Base-by-base conservation (phyloP, 768 basidiomycete genomes). In the Leccinum pellstonianum region DNA sequence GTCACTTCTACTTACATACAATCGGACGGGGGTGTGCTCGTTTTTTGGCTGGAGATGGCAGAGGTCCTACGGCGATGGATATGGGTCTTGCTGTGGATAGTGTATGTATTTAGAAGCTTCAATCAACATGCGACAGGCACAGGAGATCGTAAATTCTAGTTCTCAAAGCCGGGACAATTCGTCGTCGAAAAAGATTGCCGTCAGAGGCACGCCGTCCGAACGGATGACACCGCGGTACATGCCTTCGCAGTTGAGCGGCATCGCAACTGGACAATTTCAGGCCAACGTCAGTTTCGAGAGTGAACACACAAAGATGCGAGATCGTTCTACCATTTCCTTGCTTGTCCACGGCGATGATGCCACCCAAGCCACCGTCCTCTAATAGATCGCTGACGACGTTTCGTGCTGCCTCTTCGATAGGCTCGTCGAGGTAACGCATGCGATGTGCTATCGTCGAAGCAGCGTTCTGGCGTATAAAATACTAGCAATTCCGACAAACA, bases 221-320 rank as follows among this genome's bases (percentile, higher is more conserved):
- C 80, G 76, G 35, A 92, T 84, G 15, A 91, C 78, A 6, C 91
- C 91, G 29, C 91, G 81, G 68, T 91, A 93, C 91, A 93, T 93
- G 8, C 91, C 89, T 19, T 80, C 76, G 65, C 85, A 89, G 69
- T 92, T 93, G 62, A 93, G 69, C 6, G 88, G 83, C 77, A 89
- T 82, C 1, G 88, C 77, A 48, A 92, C 90, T 91, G 62, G 43
- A 46, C 2, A 15, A 48, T 25, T 21, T 47, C 2, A n/a, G 37
- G 8, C 17, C 21, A 48, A 12, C 25, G 19, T 59, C 29, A 63
- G 33, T 49, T 50, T 53, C 57, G 31, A 48, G 17, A 50, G 10
- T 10, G 38, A 1, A 19, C 27, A 3, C 9, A 12, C 1, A 31
- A 7, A 19, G 12, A 1, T 68, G 80, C 25, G 3, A 38, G n/a